These are phyloP conservation scores for Eucalyptus erythrocorys DNA, from an alignment of 345 rosid genomes.

Conservation along the genomic window DNA sequence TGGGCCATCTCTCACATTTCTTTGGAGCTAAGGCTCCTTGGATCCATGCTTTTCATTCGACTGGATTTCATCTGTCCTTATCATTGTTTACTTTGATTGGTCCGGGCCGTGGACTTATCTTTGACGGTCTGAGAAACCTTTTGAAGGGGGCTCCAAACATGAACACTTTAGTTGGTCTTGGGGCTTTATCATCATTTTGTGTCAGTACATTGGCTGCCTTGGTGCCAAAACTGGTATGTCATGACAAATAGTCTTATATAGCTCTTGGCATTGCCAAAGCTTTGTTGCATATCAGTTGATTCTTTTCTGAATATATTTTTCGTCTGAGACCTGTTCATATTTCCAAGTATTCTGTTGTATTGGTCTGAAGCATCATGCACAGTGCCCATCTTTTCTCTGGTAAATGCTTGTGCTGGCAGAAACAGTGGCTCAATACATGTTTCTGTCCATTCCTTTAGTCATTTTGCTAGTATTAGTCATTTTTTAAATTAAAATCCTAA, in stretches of 20 bases:
- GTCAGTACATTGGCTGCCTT: conserved; percentile 84
- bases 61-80: conserved; percentile 78
- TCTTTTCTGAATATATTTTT: background rate
- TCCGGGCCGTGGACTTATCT: conserved; percentile 82
- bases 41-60: conserved; percentile 78
- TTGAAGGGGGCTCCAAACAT: conserved; percentile 81
- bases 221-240: conserved; percentile 68
- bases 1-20: conserved; percentile 85
- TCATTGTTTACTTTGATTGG: conserved; percentile 86
- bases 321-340: background rate
- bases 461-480: background rate
- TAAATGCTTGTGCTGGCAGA: background rate
- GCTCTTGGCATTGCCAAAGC: background rate
- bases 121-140: conserved; percentile 80
- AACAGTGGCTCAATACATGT: background rate
- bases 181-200: conserved; percentile 87
- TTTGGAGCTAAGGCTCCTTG: conserved; percentile 60
- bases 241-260: background rate
- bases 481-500: background rate
- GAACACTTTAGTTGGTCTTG: conserved; percentile 96
- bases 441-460: background rate
- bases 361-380: background rate
- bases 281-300: background rate
- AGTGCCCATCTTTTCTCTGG: background rate
- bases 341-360: background rate